Evolutionary conservation across 768 basidiomycete species (phyloP).

Genomic region (Lactifluus subvellereus): DNA sequence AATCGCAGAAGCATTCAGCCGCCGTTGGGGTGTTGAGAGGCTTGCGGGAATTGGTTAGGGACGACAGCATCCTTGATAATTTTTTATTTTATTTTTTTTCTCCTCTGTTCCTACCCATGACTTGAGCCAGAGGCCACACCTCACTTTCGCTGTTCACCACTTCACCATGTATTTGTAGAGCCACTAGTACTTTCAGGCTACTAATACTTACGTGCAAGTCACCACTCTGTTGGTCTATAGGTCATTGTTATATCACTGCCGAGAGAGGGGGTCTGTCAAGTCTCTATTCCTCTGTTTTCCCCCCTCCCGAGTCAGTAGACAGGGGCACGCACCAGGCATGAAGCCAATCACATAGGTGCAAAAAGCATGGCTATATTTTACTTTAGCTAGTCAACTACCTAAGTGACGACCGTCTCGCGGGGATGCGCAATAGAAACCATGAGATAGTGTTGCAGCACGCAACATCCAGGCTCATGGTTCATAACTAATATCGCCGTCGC

Average conservation of each 20-base stretch:
- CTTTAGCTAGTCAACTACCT: constrained; percentile 4
- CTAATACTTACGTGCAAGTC: constrained; percentile 13
- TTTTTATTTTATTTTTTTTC: constrained; percentile 2
- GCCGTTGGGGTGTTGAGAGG: constrained; percentile 4
- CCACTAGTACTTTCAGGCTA: constrained; percentile 12
- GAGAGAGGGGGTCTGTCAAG: not conserved
- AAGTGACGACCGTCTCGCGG: not conserved
- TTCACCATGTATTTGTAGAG: constrained; percentile 7
- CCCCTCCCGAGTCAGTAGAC: not conserved
- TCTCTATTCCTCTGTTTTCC: not conserved
- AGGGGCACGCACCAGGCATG: not conserved
- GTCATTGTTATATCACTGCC: not conserved
- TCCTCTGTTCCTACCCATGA: not conserved
- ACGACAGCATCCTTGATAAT: constrained; percentile 6
- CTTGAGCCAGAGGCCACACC: not conserved
- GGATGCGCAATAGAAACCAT: not conserved
- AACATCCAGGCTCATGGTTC: not conserved
- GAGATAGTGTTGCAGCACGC: not conserved
- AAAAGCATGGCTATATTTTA: constrained; percentile 12
- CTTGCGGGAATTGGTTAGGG: not conserved
- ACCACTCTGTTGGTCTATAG: not conserved
- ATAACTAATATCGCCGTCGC: constrained; percentile 19
- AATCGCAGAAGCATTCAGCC: constrained; percentile 12
- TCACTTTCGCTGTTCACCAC: not conserved
- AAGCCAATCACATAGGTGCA: not conserved